Percentiles rank a stretch among this genome's conserved stretches.
These are phyloP conservation scores for Nannizzia gypsea DNA, from an alignment of 2,329 filamentous ascomycete genomes.

Conservation along the genomic window DNA sequence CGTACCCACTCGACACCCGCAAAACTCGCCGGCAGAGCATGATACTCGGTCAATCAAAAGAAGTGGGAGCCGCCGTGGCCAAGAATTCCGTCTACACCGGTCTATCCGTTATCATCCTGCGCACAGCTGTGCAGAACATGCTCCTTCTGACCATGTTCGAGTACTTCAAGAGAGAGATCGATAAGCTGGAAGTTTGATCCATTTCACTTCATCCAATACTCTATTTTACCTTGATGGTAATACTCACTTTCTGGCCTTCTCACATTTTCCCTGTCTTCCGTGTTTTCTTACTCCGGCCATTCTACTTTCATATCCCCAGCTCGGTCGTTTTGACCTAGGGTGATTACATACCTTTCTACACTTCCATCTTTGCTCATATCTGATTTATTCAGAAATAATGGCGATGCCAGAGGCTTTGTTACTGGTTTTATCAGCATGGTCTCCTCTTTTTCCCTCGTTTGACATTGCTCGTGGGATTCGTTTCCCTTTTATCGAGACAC, in stretches of 20 bases:
- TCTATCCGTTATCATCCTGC: constrained; percentile 36
- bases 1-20: constrained; percentile 38
- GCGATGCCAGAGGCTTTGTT: not conserved
- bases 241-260: not conserved
- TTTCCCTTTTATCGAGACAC: not conserved
- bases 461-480: not conserved
- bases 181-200: constrained; percentile 23
- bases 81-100: constrained; percentile 38
- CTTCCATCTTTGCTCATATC: constrained; percentile 6
- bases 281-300: not conserved
- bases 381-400: not conserved
- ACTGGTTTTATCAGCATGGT: not conserved
- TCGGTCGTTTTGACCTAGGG: not conserved
- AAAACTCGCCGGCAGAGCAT: constrained; percentile 40
- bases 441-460: not conserved
- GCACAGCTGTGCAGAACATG: constrained; percentile 39
- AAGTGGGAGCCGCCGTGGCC: constrained; percentile 32
- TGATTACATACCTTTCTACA: not conserved
- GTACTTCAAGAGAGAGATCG: constrained; percentile 35
- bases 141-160: constrained; percentile 38
- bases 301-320: not conserved
- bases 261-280: not conserved
- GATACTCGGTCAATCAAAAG: constrained; percentile 32
- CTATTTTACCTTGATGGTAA: not conserved
- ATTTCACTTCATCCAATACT: not conserved